Conservation (phyloP, 2,329 filamentous ascomycete species). For the Diaporthe batatas region DNA sequence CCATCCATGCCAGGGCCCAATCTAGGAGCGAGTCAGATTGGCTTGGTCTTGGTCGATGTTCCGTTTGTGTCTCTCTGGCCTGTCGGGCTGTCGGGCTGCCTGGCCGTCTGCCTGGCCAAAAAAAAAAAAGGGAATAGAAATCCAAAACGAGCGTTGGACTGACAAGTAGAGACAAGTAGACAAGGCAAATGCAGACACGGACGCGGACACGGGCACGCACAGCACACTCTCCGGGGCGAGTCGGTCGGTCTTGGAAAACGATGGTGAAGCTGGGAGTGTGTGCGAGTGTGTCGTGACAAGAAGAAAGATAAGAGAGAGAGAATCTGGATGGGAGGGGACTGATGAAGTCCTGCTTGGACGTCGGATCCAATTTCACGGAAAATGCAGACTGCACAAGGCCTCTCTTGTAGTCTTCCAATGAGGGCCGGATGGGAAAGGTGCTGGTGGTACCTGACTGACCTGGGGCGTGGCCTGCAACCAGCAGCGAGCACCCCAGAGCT, state of each 20-base stretch:
- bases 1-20: constrained; percentile 32
- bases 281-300: not conserved
- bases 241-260: constrained; percentile 11
- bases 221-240: not conserved
- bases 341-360: constrained; percentile 23
- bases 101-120: too few relatives aligned
- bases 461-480: constrained; percentile 1
- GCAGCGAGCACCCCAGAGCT: not conserved
- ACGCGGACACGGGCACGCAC: not conserved
- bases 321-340: constrained; percentile 16
- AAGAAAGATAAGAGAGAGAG: constrained; percentile 3
- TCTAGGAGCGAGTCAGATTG: constrained; percentile 34
- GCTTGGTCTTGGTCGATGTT: constrained; percentile 30
- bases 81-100: not conserved
- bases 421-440: not conserved
- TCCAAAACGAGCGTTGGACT: constrained; percentile 35
- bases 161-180: not conserved
- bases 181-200: not conserved
- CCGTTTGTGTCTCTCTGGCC: constrained; percentile 1
- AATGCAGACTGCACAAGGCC: constrained; percentile 28
- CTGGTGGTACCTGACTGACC: constrained; percentile 7
- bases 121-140: constrained; percentile 26
- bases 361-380: constrained; percentile 19
- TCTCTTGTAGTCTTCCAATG: constrained; percentile 35
- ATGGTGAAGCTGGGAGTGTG: constrained; percentile 9